Percentiles rank a stretch among this genome's conserved stretches.
phyloP scores from a whole-genome alignment of 225 moss, liverwort and hornwort species.

The Ulota crispa region DNA sequence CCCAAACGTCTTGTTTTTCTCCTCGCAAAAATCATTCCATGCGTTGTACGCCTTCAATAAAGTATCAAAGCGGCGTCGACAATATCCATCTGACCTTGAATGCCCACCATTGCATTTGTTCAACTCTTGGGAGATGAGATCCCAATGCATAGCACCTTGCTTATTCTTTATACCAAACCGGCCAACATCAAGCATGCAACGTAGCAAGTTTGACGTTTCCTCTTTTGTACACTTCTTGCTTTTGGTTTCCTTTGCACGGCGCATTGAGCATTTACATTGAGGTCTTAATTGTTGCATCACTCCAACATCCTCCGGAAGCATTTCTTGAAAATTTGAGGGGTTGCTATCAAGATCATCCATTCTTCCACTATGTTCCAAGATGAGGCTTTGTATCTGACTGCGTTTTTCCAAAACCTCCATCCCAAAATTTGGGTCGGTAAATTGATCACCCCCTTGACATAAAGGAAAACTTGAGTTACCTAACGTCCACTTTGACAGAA shows the following conservation, averaged over 20 bases:
- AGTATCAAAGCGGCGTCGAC: background rate
- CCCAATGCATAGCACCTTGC: background rate
- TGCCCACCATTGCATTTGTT: rapidly evolving
- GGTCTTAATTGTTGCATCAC: rapidly evolving
- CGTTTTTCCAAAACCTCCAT: background rate
- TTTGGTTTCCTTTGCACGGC: background rate
- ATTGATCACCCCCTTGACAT: rapidly evolving
- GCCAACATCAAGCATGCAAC: background rate
- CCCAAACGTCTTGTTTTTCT: rapidly evolving
- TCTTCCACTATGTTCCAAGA: rapidly evolving
- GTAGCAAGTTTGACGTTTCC: background rate
- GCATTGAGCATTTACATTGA: rapidly evolving
- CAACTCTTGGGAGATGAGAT: background rate
- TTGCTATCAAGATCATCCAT: rapidly evolving
- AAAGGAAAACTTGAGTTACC: rapidly evolving
- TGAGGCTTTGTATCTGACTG: rapidly evolving
- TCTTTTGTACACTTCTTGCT: background rate
- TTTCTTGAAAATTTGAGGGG: rapidly evolving
- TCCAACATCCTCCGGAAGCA: background rate
- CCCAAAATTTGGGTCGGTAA: rapidly evolving
- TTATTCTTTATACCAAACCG: background rate
- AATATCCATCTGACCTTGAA: background rate
- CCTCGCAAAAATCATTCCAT: background rate
- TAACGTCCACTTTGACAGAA: rapidly evolving
- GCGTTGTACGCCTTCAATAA: conserved; percentile 3